Evolutionary conservation across 2,329 filamentous ascomycete species (phyloP).

Genomic region (Penicillium sp.): DNA sequence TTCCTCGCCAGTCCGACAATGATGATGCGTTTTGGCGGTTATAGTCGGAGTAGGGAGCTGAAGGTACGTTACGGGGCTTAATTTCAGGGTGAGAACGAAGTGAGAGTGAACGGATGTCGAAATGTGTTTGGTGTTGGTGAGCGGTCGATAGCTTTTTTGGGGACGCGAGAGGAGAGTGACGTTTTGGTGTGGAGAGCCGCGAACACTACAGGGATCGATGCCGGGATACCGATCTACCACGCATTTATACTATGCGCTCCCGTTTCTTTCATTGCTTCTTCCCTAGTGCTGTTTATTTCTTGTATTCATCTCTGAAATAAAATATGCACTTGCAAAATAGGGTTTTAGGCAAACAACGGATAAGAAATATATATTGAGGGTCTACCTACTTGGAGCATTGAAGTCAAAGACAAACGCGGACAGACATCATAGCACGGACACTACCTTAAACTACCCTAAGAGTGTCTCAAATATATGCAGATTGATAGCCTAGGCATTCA

Average conservation of each 20-base stretch:
- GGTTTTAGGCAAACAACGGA: background rate
- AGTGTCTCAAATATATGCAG: background rate
- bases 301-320: background rate
- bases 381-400: background rate
- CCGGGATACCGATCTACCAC: background rate
- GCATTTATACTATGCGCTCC: background rate
- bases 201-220: background rate
- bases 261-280: background rate
- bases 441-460: background rate
- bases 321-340: background rate
- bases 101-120: background rate
- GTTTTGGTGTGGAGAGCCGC: conserved; percentile 16
- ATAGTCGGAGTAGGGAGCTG: background rate
- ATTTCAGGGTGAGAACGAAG: background rate
- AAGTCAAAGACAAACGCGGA: background rate
- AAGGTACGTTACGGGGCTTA: background rate
- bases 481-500: background rate
- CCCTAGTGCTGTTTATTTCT: too few species aligned
- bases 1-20: conserved; percentile 19
- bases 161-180: conserved; percentile 20
- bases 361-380: background rate
- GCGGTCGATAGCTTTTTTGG: conserved; percentile 20
- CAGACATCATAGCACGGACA: background rate
- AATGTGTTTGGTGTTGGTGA: conserved; percentile 1
- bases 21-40: background rate